Evolutionary conservation across 2,329 filamentous ascomycete genomes (phyloP).

Genomic region (Macrophomina tecta): DNA sequence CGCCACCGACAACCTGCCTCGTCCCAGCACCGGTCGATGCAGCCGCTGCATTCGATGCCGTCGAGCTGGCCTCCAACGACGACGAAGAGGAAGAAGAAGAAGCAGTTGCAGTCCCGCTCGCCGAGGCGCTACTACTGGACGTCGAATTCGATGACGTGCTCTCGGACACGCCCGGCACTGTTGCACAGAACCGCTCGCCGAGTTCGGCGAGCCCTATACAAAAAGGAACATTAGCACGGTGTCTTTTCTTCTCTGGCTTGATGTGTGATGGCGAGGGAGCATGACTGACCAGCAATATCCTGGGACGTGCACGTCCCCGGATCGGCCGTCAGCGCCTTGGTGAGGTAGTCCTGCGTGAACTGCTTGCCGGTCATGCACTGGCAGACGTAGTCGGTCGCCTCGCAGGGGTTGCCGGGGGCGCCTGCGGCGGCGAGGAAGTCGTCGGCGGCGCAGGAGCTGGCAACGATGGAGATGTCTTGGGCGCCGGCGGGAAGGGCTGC

Average conservation of each 20-base stretch:
- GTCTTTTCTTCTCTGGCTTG: background rate
- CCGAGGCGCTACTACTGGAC: background rate
- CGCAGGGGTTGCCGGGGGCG: conserved; percentile 2
- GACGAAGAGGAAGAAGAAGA: background rate
- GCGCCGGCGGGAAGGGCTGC: background rate
- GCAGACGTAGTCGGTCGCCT: conserved; percentile 11
- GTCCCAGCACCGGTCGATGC: background rate
- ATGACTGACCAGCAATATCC: background rate
- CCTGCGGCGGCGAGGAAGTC: conserved; percentile 13
- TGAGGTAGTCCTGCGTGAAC: conserved; percentile 5
- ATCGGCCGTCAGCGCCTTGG: background rate
- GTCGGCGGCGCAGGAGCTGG: conserved; percentile 4
- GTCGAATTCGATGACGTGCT: too few species aligned
- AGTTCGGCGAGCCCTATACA: background rate
- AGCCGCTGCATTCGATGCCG: background rate
- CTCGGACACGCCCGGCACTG: background rate
- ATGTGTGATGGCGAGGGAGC: background rate
- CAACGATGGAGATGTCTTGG: conserved; percentile 13
- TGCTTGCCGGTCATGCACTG: conserved; percentile 19
- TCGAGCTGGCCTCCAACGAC: background rate
- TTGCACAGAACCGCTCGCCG: background rate
- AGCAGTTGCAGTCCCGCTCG: background rate
- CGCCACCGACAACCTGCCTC: background rate
- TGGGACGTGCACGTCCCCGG: background rate
- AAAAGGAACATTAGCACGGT: background rate